phyloP scores from a whole-genome alignment of 768 basidiomycete genomes.

The Rhizopogon vinicolor region DNA sequence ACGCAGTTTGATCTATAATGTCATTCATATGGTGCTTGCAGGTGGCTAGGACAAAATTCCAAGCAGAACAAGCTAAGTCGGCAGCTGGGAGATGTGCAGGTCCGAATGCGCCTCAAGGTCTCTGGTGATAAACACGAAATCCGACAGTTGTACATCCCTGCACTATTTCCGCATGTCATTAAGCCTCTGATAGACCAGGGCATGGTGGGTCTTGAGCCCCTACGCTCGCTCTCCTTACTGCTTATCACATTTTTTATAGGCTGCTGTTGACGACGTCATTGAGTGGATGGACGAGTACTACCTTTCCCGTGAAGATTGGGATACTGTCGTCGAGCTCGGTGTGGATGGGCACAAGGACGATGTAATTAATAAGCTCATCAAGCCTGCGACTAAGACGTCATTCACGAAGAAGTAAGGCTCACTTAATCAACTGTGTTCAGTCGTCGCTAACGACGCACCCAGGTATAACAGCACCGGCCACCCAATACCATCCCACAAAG shows the following conservation, averaged over 20 bases:
- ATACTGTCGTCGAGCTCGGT: constrained; percentile 90
- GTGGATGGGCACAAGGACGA: constrained; percentile 78
- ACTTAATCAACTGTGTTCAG: not conserved
- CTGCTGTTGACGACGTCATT: constrained; percentile 79
- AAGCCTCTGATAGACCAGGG: constrained; percentile 73
- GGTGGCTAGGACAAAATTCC: constrained; percentile 98
- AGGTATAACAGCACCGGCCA: constrained; percentile 90
- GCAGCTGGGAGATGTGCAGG: constrained; percentile 85
- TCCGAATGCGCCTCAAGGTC: constrained; percentile 90
- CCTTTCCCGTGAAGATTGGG: constrained; percentile 94
- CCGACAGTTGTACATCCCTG: constrained; percentile 85
- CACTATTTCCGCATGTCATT: constrained; percentile 79
- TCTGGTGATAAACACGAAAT: constrained; percentile 90
- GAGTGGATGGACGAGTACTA: constrained; percentile 92
- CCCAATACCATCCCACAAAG: constrained; percentile 94
- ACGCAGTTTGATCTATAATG: not conserved
- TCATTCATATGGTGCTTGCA: constrained; percentile 24
- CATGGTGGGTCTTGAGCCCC: constrained; percentile 46
- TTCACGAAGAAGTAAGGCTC: constrained; percentile 77
- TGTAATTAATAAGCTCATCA: constrained; percentile 75
- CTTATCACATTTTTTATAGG: constrained; percentile 38
- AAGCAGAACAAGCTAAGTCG: constrained; percentile 80
- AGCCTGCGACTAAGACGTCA: constrained; percentile 72
- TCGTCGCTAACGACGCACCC: not conserved
- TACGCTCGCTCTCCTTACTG: not conserved